A percentile compares a stretch with the other conserved stretches of the same genome.
These are phyloP conservation scores for Lentinula sp. DNA, from an alignment of 768 basidiomycete genomes.

Conservation along the genomic window DNA sequence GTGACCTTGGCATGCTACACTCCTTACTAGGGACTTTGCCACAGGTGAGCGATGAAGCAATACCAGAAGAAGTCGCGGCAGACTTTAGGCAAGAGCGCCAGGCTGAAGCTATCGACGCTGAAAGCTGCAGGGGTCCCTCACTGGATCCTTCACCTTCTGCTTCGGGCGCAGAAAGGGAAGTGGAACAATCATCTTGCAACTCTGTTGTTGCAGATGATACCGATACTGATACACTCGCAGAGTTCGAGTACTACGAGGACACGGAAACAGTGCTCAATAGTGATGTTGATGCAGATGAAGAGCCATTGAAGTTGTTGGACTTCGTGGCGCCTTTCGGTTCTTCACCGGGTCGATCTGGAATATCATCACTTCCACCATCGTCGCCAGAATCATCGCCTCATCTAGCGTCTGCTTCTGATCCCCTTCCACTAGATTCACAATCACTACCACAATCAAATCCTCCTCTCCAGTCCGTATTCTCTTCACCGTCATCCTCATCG, in stretches of 20 bases:
- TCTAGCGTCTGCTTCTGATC: background rate
- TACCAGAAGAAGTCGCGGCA: constrained; percentile 16
- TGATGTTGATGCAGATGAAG: background rate
- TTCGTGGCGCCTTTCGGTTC: background rate
- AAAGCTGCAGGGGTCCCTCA: background rate
- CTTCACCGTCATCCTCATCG: background rate
- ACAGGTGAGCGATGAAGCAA: constrained; percentile 35
- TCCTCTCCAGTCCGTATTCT: background rate
- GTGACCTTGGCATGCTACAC: constrained; percentile 65
- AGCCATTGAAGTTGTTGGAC: background rate
- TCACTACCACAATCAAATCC: background rate
- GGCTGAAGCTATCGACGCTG: background rate
- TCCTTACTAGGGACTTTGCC: constrained; percentile 65
- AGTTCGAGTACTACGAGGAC: background rate
- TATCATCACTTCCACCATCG: background rate
- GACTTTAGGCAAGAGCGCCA: background rate
- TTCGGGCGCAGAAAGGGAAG: background rate
- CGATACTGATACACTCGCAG: background rate
- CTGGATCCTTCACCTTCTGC: background rate
- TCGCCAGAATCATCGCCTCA: background rate
- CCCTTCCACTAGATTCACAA: background rate
- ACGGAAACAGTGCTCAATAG: background rate
- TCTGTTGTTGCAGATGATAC: background rate
- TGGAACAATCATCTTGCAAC: background rate
- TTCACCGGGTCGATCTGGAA: background rate